Percentiles rank a stretch among this genome's conserved stretches.
These are phyloP conservation scores for Penicillium sp. DNA, from an alignment of 2,329 filamentous ascomycete genomes.

Conservation along the genomic window DNA sequence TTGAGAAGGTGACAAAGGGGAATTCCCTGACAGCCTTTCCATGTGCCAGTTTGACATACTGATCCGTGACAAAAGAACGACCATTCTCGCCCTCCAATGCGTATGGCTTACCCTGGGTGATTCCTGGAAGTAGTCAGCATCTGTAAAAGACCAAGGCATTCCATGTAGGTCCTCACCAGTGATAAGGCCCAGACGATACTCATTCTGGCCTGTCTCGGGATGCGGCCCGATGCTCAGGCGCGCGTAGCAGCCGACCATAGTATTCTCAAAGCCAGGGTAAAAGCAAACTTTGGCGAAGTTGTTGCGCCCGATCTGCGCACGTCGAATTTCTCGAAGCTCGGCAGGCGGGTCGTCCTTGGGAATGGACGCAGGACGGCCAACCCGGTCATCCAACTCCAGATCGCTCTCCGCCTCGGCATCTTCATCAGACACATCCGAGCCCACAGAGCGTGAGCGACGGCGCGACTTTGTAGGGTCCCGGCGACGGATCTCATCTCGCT, in stretches of 20 bases:
- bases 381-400: slow-evolving; percentile 67
- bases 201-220: slow-evolving; percentile 64
- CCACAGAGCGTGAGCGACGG: slow-evolving; percentile 60
- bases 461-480: slow-evolving; percentile 44
- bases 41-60: slow-evolving; percentile 76
- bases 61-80: slow-evolving; percentile 74
- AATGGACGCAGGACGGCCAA: slow-evolving; percentile 48
- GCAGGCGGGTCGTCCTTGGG: slow-evolving; percentile 65
- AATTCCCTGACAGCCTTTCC: slow-evolving; percentile 81
- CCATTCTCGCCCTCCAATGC: slow-evolving; percentile 71
- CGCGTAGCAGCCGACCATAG: slow-evolving; percentile 78
- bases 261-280: slow-evolving; percentile 80
- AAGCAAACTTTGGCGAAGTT: slow-evolving; percentile 91
- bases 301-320: slow-evolving; percentile 74
- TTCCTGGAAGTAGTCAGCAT: slow-evolving; percentile 51
- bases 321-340: slow-evolving; percentile 75
- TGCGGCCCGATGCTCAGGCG: slow-evolving; percentile 80
- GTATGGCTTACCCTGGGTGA: slow-evolving; percentile 76
- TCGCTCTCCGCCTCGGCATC: slow-evolving; percentile 72
- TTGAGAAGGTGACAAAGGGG: slow-evolving; percentile 87
- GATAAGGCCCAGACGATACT: slow-evolving; percentile 85
- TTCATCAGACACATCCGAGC: slow-evolving; percentile 58
- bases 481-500: slow-evolving; percentile 47
- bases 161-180: slow-evolving; percentile 59
- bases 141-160: no score